A percentile compares a stretch with the other conserved stretches of the same genome.
phyloP scores from a whole-genome alignment of 257 asterid genomes.

The Primulina eburnea region DNA sequence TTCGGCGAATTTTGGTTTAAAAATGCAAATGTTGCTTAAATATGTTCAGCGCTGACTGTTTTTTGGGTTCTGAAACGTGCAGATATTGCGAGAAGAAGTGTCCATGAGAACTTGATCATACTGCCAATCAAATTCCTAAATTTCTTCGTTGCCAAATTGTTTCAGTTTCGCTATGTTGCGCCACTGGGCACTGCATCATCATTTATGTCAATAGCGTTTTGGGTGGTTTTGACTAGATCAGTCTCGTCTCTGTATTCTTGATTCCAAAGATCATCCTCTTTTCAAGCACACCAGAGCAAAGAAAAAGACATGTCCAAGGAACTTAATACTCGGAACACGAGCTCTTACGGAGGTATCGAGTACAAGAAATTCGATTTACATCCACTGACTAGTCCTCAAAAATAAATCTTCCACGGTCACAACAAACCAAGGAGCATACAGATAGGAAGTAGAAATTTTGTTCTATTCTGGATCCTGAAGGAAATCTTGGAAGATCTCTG shows the following conservation, averaged over 20 bases:
- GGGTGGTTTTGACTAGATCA: conserved; percentile 28
- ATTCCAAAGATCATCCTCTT: not conserved
- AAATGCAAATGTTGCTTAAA: not conserved
- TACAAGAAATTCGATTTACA: too few relatives aligned
- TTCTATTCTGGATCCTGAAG: too few relatives aligned
- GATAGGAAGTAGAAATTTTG: not conserved
- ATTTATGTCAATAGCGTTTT: conserved; percentile 23
- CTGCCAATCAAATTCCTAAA: conserved; percentile 32
- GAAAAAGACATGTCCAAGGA: not conserved
- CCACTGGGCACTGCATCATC: conserved; percentile 26
- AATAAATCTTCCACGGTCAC: not conserved
- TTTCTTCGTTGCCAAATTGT: conserved; percentile 33
- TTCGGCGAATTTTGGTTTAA: not conserved
- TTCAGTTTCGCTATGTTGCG: conserved; percentile 30
- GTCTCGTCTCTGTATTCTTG: conserved; percentile 31
- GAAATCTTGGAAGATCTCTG: not conserved
- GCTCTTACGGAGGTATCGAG: not conserved
- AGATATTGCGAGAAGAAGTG: conserved; percentile 27
- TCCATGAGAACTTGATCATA: conserved; percentile 11
- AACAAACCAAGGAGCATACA: not conserved
- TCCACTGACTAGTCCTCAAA: not conserved
- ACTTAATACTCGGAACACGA: too few relatives aligned
- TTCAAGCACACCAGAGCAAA: not conserved
- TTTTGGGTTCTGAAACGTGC: conserved; percentile 12
- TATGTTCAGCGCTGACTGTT: not conserved